phyloP scores from a whole-genome alignment of 2,329 filamentous ascomycete genomes.

The Tolypocladium album region DNA sequence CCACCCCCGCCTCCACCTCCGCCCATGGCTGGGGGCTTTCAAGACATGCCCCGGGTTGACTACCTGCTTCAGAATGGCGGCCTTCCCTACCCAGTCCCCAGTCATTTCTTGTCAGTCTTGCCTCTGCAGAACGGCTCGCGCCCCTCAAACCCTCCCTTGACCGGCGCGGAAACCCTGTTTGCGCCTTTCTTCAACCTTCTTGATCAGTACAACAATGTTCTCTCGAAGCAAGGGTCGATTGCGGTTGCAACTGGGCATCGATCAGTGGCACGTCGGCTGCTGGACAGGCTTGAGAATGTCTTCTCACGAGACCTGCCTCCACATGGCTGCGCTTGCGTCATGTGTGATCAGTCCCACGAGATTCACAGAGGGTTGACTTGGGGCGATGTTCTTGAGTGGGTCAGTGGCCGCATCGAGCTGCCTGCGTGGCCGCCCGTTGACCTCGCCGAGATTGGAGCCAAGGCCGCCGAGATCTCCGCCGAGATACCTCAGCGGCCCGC shows the following conservation, averaged over 20 bases:
- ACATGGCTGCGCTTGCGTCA: slow-evolving; percentile 74
- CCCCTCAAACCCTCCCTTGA: slow-evolving; percentile 52
- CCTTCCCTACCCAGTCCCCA: slow-evolving; percentile 59
- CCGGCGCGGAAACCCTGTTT: slow-evolving; percentile 65
- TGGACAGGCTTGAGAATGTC: slow-evolving; percentile 87
- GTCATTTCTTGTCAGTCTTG: slow-evolving; percentile 57
- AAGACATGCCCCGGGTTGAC: slow-evolving; percentile 74
- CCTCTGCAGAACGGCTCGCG: slow-evolving; percentile 46
- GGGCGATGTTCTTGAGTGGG: slow-evolving; percentile 90
- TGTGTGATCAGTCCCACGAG: slow-evolving; percentile 57
- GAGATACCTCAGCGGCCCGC: slow-evolving; percentile 45
- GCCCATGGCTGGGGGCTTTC: slow-evolving; percentile 59
- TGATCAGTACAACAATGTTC: slow-evolving; percentile 74
- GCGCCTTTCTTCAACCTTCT: slow-evolving; percentile 73
- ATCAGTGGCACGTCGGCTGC: slow-evolving; percentile 79
- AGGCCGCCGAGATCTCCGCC: slow-evolving; percentile 51
- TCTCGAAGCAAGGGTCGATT: slow-evolving; percentile 75
- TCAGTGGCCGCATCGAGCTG: slow-evolving; percentile 77
- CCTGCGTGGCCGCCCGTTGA: slow-evolving; percentile 85
- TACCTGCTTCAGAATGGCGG: slow-evolving; percentile 88
- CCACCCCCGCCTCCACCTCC: slow-evolving; percentile 50
- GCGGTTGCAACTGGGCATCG: slow-evolving; percentile 93
- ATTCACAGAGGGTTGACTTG: slow-evolving; percentile 71
- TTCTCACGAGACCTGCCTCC: slow-evolving; percentile 87
- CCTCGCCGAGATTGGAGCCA: slow-evolving; percentile 50